Evolutionary conservation across 345 rosid species (phyloP).

Genomic region (Citrus medica): DNA sequence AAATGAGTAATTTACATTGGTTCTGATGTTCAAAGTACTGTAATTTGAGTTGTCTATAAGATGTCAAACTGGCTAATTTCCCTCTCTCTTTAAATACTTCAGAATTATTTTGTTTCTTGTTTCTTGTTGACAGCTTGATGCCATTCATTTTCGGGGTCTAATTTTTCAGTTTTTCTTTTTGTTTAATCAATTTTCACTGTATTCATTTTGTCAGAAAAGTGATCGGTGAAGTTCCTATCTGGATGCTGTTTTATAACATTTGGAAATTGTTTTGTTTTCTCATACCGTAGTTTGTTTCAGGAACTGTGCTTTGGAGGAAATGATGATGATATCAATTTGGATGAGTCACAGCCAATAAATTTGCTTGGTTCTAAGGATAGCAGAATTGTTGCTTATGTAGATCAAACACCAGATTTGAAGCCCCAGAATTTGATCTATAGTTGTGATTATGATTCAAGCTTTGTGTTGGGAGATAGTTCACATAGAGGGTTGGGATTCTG

Average conservation of each 20-base stretch:
- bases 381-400: constrained; percentile 57
- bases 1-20: background rate
- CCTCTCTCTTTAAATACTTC: background rate
- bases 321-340: constrained; percentile 15
- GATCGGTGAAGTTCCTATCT: background rate
- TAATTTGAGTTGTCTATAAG: background rate
- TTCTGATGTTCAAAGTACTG: background rate
- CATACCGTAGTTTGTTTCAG: constrained; percentile 32
- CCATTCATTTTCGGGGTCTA: background rate
- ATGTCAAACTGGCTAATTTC: background rate
- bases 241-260: background rate
- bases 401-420: constrained; percentile 43
- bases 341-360: constrained; percentile 32
- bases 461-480: constrained; percentile 55
- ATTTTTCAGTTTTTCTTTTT: background rate
- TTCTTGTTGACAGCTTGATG: background rate
- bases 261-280: constrained; percentile 2
- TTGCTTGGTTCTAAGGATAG: constrained; percentile 45
- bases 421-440: constrained; percentile 33
- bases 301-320: constrained; percentile 10
- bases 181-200: background rate
- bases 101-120: background rate
- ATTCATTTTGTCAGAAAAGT: background rate
- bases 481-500: constrained; percentile 65
- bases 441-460: constrained; percentile 59